Percentiles rank a stretch among this genome's conserved stretches.
phyloP scores from a whole-genome alignment of 2,329 filamentous ascomycete species.

The Mycogone perniciosa region DNA sequence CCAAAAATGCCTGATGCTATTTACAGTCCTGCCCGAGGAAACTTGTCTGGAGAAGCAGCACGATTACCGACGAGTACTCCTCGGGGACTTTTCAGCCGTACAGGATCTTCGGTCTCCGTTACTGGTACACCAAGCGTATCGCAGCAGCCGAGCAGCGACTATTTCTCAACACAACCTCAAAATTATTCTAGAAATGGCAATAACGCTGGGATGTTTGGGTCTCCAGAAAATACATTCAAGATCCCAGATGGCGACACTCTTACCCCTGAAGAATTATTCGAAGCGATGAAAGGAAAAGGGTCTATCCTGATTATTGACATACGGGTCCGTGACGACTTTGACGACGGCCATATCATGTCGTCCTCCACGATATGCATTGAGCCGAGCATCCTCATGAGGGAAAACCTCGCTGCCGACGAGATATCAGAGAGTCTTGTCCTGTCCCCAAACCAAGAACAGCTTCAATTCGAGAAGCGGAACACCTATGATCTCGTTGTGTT shows the following conservation, averaged over 20 bases:
- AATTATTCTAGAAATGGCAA: conserved; percentile 19
- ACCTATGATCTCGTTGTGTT: conserved; percentile 84
- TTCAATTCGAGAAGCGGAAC: conserved; percentile 64
- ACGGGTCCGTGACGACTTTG: conserved; percentile 70
- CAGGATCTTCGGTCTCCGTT: conserved; percentile 44
- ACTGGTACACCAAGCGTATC: conserved; percentile 23
- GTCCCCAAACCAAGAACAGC: conserved; percentile 66
- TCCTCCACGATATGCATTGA: conserved; percentile 85
- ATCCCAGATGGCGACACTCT: conserved; percentile 53
- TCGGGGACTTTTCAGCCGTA: conserved; percentile 56
- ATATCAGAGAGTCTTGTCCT: conserved; percentile 64
- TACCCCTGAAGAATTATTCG: conserved; percentile 61
- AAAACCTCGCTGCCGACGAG: conserved; percentile 56
- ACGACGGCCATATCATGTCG: conserved; percentile 82
- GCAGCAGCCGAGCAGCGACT: conserved; percentile 26
- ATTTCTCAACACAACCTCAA: conserved; percentile 24
- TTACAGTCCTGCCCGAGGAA: conserved; percentile 71
- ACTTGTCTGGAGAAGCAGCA: conserved; percentile 57
- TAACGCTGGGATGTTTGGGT: conserved; percentile 20
- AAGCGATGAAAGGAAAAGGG: conserved; percentile 53
- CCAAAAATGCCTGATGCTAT: conserved; percentile 69
- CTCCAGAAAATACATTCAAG: conserved; percentile 37
- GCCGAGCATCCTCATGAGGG: conserved; percentile 63
- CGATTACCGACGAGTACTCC: conserved; percentile 60
- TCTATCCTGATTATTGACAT: conserved; percentile 82